A percentile compares a stretch with the other conserved stretches of the same genome.
phyloP scores from a whole-genome alignment of 2,329 filamentous ascomycete genomes.

The Aspergillus sp. region DNA sequence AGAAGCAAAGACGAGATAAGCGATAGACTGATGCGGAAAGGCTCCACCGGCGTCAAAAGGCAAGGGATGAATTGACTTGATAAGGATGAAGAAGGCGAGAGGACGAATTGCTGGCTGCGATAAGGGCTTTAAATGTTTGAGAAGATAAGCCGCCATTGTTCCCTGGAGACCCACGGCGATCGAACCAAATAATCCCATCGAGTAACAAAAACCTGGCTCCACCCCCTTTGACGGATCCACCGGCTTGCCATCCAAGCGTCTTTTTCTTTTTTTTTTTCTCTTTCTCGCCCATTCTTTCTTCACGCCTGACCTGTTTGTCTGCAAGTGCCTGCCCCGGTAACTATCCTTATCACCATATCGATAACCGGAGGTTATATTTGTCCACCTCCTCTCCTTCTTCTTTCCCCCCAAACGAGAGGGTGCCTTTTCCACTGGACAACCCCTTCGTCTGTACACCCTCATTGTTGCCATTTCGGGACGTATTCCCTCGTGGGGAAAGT shows the following conservation, averaged over 20 bases:
- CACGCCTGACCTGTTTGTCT: neutral
- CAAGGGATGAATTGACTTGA: conserved; percentile 10
- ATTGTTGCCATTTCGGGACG: conserved; percentile 24
- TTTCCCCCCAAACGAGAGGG: neutral
- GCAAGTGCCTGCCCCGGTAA: neutral
- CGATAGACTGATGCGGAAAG: conserved; percentile 2
- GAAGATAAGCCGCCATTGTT: neutral
- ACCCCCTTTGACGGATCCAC: conserved; percentile 3
- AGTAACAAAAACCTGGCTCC: conserved; percentile 19
- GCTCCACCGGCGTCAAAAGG: conserved; percentile 6
- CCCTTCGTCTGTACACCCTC: conserved; percentile 24
- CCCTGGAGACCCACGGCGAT: neutral
- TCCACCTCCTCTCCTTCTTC: neutral
- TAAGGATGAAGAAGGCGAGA: conserved; percentile 6
- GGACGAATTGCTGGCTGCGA: conserved; percentile 6
- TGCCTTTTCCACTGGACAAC: neutral
- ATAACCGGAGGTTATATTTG: neutral
- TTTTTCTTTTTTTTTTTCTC: neutral
- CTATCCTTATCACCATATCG: neutral
- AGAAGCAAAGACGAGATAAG: conserved; percentile 9
- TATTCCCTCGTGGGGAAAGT: neutral
- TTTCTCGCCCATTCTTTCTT: neutral
- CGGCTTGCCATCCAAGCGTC: neutral
- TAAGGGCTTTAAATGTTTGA: conserved; percentile 15
- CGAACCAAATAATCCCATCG: conserved; percentile 14